Conservation (phyloP, 139 green algal species). For the Trebouxia sp. region DNA sequence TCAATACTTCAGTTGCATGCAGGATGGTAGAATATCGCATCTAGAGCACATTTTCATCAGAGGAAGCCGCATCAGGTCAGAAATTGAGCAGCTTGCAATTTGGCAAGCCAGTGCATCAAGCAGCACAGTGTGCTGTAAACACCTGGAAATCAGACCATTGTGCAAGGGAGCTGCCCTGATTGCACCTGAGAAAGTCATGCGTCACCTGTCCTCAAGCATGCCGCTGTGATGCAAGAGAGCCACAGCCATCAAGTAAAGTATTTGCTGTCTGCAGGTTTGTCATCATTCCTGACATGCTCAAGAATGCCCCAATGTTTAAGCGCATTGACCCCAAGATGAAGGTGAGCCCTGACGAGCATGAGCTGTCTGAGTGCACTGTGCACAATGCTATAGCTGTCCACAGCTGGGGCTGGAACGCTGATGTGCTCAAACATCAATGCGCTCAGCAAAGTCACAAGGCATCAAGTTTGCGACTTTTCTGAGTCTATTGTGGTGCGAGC, state of each 20-base stretch:
- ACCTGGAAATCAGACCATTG: too few relatives aligned
- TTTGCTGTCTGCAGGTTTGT: conserved; percentile 73
- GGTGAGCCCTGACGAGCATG: conserved; percentile 32
- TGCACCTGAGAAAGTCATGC: background rate
- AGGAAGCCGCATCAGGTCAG: conserved; percentile 69
- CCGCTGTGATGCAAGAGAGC: too few relatives aligned
- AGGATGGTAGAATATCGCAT: conserved; percentile 74
- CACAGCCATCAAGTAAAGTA: too few relatives aligned
- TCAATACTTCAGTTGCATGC: background rate
- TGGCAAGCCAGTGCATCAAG: too few relatives aligned
- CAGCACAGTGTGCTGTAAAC: too few relatives aligned
- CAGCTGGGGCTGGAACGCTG: background rate
- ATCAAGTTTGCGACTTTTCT: too few relatives aligned
- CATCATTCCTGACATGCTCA: conserved; percentile 99
- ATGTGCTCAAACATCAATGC: too few relatives aligned
- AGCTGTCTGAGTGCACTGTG: background rate
- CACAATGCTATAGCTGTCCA: background rate
- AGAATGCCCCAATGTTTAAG: conserved; percentile 99
- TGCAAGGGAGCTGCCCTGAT: background rate
- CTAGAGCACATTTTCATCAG: conserved; percentile 93
- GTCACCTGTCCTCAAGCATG: too few relatives aligned
- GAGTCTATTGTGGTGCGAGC: too few relatives aligned
- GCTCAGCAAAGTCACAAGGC: too few relatives aligned
- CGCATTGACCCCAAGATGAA: conserved; percentile 95
- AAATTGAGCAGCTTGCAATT: background rate